Evolutionary conservation across 345 rosid species (phyloP).

Genomic region (Barbarea vulgaris): DNA sequence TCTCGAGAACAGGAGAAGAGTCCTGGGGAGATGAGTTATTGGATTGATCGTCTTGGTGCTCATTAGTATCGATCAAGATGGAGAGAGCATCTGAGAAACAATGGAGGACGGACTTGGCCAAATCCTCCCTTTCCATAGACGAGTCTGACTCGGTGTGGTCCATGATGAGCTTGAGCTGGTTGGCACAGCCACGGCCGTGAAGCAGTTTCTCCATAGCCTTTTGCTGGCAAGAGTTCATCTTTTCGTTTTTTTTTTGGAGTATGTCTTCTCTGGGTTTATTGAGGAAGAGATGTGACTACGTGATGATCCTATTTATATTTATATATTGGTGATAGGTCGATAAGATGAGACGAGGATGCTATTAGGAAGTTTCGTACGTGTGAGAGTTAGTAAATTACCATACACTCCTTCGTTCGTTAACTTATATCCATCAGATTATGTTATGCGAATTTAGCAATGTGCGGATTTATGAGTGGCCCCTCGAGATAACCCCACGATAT

Average conservation of each 20-base stretch:
- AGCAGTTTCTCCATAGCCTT: conserved; percentile 38
- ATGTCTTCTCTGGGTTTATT: neutral
- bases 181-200: conserved; percentile 38
- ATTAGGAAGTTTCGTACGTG: conserved; percentile 34
- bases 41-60: conserved; percentile 28
- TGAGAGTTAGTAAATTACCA: neutral
- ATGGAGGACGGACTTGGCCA: conserved; percentile 40
- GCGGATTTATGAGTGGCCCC: conserved; percentile 24
- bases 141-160: conserved; percentile 27
- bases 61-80: conserved; percentile 26
- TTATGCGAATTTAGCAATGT: conserved; percentile 11
- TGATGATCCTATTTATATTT: neutral
- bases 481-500: neutral
- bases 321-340: neutral
- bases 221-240: conserved; percentile 36
- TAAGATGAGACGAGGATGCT: conserved; percentile 1
- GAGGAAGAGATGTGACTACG: neutral
- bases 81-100: conserved; percentile 43
- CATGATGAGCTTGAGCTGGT: conserved; percentile 33
- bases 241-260: neutral
- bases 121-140: conserved; percentile 28
- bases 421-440: neutral
- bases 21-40: conserved; percentile 32
- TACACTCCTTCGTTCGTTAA: conserved; percentile 16
- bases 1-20: conserved; percentile 29